Evolutionary conservation across 129 eudicot genomes (phyloP).

Genomic region (Logfia minima): DNA sequence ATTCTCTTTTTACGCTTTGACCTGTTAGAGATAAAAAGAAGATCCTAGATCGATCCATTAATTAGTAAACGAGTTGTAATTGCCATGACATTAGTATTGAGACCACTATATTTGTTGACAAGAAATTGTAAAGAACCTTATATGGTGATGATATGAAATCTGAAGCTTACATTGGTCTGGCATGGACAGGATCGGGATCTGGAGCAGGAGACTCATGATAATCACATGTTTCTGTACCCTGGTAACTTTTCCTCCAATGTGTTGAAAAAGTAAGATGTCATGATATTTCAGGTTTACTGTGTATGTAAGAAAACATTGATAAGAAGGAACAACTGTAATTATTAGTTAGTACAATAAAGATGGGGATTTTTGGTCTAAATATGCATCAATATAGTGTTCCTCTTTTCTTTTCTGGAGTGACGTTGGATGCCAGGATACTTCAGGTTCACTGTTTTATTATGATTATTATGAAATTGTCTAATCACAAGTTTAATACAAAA

Average conservation of each 20-base stretch:
- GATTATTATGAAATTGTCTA: not conserved
- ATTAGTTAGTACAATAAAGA: not conserved
- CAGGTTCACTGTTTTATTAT: not conserved
- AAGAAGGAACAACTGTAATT: not conserved
- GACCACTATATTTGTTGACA: not conserved
- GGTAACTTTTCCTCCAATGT: conserved; percentile 15
- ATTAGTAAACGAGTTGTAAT: no score
- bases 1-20: not conserved
- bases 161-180: conserved; percentile 18
- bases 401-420: not conserved
- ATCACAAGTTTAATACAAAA: not conserved
- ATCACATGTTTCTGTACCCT: conserved; percentile 16
- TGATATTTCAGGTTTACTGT: not conserved
- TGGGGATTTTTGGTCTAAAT: conserved; percentile 3
- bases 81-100: not conserved
- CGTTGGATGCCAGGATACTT: conserved; percentile 11
- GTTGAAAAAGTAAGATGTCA: conserved; percentile 17
- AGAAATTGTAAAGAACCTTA: not conserved
- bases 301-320: not conserved
- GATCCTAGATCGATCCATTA: no score
- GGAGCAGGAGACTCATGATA: conserved; percentile 22
- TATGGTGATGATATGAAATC: not conserved
- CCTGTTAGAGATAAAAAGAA: no score
- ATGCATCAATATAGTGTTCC: not conserved
- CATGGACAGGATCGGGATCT: not conserved